Conservation (phyloP, 2,329 filamentous ascomycete species). For the Lasiodiplodia citricola region DNA sequence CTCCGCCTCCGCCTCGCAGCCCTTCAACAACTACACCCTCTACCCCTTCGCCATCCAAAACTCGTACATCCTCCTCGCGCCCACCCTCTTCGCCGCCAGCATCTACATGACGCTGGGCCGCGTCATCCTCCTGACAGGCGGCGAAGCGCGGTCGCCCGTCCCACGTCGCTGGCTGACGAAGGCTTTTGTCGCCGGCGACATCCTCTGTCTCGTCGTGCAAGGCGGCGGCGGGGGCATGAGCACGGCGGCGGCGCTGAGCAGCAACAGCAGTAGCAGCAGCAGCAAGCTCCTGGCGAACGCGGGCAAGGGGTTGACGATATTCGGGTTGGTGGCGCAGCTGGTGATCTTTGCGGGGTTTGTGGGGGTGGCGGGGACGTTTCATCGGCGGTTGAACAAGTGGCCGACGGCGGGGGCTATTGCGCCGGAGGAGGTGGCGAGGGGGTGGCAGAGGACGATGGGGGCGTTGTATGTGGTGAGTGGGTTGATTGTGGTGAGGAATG, state of each 20-base stretch:
- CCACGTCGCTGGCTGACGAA: constrained; percentile 44
- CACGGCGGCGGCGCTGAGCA: constrained; percentile 14
- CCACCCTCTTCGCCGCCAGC: constrained; percentile 53
- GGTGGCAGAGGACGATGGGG: constrained; percentile 42
- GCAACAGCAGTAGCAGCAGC: constrained; percentile 25
- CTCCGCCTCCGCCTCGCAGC: constrained; percentile 44
- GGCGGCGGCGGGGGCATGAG: constrained; percentile 32
- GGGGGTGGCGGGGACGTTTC: constrained; percentile 37
- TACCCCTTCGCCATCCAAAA: constrained; percentile 51
- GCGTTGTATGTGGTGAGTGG: constrained; percentile 51
- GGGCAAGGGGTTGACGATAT: constrained; percentile 46
- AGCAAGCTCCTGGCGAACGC: not conserved
- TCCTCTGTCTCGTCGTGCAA: constrained; percentile 49
- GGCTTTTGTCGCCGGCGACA: constrained; percentile 49
- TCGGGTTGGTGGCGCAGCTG: constrained; percentile 57
- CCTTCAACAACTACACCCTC: constrained; percentile 36
- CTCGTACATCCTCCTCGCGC: constrained; percentile 52
- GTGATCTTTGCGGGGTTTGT: constrained; percentile 58
- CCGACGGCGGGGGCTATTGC: constrained; percentile 28
- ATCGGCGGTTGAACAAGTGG: constrained; percentile 29
- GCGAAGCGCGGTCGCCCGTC: constrained; percentile 43
- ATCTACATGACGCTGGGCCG: constrained; percentile 53
- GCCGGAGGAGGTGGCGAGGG: not conserved
- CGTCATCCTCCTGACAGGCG: constrained; percentile 43
- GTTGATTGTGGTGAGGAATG: constrained; percentile 56